Base-by-base conservation (phyloP, 23 red algal genomes). In the Gracilaria gracilis region DNA sequence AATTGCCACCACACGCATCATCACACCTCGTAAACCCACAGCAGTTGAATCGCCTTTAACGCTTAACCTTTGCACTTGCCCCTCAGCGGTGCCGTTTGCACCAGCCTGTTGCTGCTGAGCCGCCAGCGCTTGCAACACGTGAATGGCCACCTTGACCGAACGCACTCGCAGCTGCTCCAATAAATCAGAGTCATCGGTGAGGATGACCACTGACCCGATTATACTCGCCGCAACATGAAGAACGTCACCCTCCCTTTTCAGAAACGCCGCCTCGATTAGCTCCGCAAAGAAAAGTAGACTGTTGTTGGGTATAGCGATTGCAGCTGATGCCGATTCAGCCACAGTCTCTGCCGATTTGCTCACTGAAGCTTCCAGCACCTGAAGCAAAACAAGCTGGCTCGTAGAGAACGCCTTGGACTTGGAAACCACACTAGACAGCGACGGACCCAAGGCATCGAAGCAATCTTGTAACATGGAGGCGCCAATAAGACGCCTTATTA, bases 401-500 rank as follows among this genome's bases (percentile, higher is more conserved):
- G 38, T 16, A 24, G 89, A 92, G 29, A 92, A 92, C 23, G 46
- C 21, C 0, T 51, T 50, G 11, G 64, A 42, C 3, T 70, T 77
- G 15, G 69, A 88, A 25, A 34, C 35, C 27, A 92, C 81, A 6
- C 59, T 14, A 48, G 81, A 78, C 20, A 92, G 53, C 28, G 89
- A 79, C 29, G 80, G 69, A 11, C 89, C 78, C 44, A 92, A 47
- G 1, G 80, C 80, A 37, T 83, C 79, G 64, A 92, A 92, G 53
- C 38, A 84, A 44, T 77, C 17, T 32, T 77, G 46, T 32, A 92
- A 49, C 77, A 92, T 33, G 19, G 61, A 71, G 3, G 89, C 89
- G 34, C 89, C 79, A 36, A 92, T 84, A 36, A 92, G 79, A 20
- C 89, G 78, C 35, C 89, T 37, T 48, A 92, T 84, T 40, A 92